Percentiles rank a stretch among this genome's conserved stretches.
Evolutionary conservation across 495 filamentous ascomycete species (phyloP).

Genomic region (Hypomontagnella submonticulosa): DNA sequence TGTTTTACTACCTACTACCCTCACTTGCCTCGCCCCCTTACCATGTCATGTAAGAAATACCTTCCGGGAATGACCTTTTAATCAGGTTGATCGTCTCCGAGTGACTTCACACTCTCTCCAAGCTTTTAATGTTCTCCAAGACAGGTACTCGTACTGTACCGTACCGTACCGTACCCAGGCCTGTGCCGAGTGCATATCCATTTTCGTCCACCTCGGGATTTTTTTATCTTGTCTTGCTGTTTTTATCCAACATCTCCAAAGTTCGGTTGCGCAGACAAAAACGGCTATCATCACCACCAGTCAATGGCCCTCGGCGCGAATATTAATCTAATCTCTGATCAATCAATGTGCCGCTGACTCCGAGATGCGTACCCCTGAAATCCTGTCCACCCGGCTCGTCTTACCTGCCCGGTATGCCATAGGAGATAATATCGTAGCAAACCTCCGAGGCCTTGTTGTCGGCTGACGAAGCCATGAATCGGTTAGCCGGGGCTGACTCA

Average conservation of each 20-base stretch:
- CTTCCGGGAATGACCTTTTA: constrained; percentile 7
- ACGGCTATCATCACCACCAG: constrained; percentile 1
- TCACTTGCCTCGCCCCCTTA: constrained; percentile 11
- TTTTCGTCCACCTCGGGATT: no score
- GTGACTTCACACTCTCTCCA: background rate
- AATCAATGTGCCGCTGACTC: constrained; percentile 23
- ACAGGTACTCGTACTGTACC: no score
- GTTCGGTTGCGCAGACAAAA: constrained; percentile 21
- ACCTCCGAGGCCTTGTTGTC: constrained; percentile 30
- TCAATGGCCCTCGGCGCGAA: background rate
- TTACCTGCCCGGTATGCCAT: constrained; percentile 18
- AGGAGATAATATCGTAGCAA: constrained; percentile 17
- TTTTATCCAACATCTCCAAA: background rate
- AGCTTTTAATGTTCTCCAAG: no score
- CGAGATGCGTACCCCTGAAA: constrained; percentile 14
- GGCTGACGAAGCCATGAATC: constrained; percentile 43
- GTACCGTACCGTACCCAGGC: no score
- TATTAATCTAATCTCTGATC: background rate
- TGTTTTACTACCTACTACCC: constrained; percentile 37
- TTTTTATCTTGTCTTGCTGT: no score
- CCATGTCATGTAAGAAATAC: constrained; percentile 17
- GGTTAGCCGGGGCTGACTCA: constrained; percentile 45
- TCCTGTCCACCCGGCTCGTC: constrained; percentile 8
- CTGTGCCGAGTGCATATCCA: no score
- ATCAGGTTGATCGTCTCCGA: constrained; percentile 8